Evolutionary conservation across 495 filamentous ascomycete genomes (phyloP).

Genomic region (Melanomma pulvis-pyrius): DNA sequence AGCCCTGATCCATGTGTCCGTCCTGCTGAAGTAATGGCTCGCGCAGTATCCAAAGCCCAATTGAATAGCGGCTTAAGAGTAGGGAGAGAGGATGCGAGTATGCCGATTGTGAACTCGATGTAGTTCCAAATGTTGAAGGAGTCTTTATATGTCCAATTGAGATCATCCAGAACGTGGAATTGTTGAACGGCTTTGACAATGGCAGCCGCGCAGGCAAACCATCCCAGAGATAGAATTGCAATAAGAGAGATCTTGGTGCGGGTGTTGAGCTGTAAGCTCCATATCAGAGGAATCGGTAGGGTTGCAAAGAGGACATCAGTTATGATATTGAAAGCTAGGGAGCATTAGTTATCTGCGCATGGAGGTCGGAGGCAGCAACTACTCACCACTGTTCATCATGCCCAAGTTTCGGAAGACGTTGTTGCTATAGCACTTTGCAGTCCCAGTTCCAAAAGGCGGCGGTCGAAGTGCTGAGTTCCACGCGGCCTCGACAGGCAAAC

Average conservation of each 20-base stretch:
- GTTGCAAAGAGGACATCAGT: constrained; percentile 44
- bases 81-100: constrained; percentile 41
- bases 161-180: constrained; percentile 32
- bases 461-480: constrained; percentile 35
- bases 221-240: constrained; percentile 39
- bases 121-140: constrained; percentile 43
- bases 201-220: constrained; percentile 41
- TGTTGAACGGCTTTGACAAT: constrained; percentile 43
- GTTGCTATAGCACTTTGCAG: constrained; percentile 39
- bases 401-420: constrained; percentile 39
- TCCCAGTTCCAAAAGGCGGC: constrained; percentile 34
- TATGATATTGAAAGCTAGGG: constrained; percentile 40
- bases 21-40: constrained; percentile 34
- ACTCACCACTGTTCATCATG: constrained; percentile 38
- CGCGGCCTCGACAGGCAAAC: constrained; percentile 36
- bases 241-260: constrained; percentile 42
- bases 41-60: constrained; percentile 34
- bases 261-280: constrained; percentile 41
- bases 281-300: constrained; percentile 40
- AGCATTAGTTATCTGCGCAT: not conserved
- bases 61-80: constrained; percentile 42
- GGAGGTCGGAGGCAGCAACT: not conserved
- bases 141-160: constrained; percentile 37
- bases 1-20: constrained; percentile 16
- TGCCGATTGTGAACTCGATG: constrained; percentile 40